A percentile compares a stretch with the other conserved stretches of the same genome.
Conservation (phyloP, 352 stramenopile genomes). For the Globisporangium irregulare region DNA sequence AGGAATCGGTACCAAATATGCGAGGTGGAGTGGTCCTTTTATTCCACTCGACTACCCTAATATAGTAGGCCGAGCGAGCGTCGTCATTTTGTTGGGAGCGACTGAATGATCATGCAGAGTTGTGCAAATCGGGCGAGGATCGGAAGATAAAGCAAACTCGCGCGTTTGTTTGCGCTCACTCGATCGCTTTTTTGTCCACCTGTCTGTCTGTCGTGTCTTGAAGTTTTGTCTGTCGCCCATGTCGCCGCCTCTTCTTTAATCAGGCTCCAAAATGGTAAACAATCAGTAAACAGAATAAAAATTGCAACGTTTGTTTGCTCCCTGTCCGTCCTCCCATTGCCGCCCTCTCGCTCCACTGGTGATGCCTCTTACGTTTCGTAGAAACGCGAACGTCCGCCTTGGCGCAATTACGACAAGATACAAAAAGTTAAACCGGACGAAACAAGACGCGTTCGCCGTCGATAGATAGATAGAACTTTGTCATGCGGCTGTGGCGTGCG, state of each 20-base stretch:
- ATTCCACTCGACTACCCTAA: background rate
- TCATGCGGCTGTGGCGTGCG: background rate
- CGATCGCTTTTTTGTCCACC: background rate
- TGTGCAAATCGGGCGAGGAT: background rate
- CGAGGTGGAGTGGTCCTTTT: background rate
- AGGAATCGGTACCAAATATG: background rate
- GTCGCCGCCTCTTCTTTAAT: background rate
- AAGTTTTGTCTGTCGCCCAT: background rate
- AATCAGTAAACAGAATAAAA: constrained; percentile 1
- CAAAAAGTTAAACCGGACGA: background rate
- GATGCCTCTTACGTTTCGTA: background rate
- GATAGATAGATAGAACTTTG: background rate
- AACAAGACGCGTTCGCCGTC: background rate
- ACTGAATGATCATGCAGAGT: background rate
- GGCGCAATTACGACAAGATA: background rate
- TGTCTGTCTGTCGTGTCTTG: background rate
- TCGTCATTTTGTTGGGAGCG: background rate
- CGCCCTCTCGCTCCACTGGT: background rate
- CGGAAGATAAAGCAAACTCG: background rate
- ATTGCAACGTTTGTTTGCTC: background rate
- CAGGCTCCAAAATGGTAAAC: background rate
- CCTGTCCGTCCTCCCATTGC: background rate
- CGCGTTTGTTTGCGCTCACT: background rate
- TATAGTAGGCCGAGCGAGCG: background rate
- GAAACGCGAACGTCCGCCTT: background rate